Conservation (phyloP, 768 basidiomycete species). For the Tulasnella sp. region DNA sequence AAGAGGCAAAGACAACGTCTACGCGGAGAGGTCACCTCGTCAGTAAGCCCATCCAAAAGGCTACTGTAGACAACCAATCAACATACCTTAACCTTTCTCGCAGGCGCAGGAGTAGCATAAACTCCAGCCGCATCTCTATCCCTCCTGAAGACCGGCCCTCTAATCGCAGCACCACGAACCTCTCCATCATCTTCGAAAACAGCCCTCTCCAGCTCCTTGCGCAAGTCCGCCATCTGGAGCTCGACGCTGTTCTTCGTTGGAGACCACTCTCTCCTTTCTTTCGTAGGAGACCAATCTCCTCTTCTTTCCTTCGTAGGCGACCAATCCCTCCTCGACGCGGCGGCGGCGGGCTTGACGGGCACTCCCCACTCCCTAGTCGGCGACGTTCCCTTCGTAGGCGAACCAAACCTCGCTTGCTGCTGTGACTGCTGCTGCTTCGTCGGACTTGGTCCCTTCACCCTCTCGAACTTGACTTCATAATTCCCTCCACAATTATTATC, state of each 20-base stretch:
- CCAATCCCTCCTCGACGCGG: background rate
- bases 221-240: constrained; percentile 19
- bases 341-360: background rate
- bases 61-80: background rate
- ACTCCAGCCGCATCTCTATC: background rate
- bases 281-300: constrained; percentile 7
- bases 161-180: background rate
- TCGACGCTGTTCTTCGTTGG: constrained; percentile 1
- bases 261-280: constrained; percentile 1
- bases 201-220: constrained; percentile 21
- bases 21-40: background rate
- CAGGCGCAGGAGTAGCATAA: background rate
- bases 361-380: background rate
- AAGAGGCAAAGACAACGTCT: background rate
- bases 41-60: background rate
- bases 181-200: constrained; percentile 20
- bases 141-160: constrained; percentile 19
- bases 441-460: background rate
- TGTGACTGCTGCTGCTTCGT: background rate
- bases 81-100: constrained; percentile 20
- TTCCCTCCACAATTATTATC: constrained; percentile 82
- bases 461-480: constrained; percentile 66
- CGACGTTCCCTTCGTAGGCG: background rate
- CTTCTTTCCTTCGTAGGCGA: constrained; percentile 5
- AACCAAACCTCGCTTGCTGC: background rate